phyloP scores from a whole-genome alignment of 257 asterid genomes.

The Jacaranda copaia region DNA sequence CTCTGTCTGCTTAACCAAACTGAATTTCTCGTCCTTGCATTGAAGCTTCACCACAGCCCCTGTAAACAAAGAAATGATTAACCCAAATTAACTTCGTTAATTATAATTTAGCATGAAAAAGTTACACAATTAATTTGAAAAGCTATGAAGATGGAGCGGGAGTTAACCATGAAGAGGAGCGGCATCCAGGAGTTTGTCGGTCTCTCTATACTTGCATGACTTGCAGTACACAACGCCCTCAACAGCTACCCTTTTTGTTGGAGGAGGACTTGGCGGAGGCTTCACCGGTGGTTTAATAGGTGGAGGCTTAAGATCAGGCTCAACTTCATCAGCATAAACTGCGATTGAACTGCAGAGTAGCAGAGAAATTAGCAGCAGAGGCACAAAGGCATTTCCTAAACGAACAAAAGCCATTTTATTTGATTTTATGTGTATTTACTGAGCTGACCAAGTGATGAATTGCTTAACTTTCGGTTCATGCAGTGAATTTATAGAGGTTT shows the following conservation, averaged over 20 bases:
- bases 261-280: too few species aligned
- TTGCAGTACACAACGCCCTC: slow-evolving; percentile 58
- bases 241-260: slow-evolving; percentile 41
- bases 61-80: too few species aligned
- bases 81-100: too few species aligned
- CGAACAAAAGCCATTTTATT: slow-evolving; percentile 36
- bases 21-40: slow-evolving; percentile 41
- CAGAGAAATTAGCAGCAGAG: slow-evolving; percentile 33
- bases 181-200: slow-evolving; percentile 34
- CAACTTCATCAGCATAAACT: background rate
- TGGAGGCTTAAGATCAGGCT: too few species aligned
- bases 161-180: slow-evolving; percentile 42
- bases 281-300: too few species aligned
- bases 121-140: too few species aligned
- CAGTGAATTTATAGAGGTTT: slow-evolving; percentile 30
- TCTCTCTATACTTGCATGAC: slow-evolving; percentile 47
- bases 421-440: too few species aligned
- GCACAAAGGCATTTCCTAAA: slow-evolving; percentile 26
- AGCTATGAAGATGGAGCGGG: too few species aligned
- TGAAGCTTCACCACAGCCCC: slow-evolving; percentile 45
- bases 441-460: background rate
- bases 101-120: too few species aligned
- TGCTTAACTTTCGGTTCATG: background rate
- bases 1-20: slow-evolving; percentile 24
- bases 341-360: slow-evolving; percentile 34